Conservation (phyloP, 140 eudicot genomes). For the Stevia rebaudiana region DNA sequence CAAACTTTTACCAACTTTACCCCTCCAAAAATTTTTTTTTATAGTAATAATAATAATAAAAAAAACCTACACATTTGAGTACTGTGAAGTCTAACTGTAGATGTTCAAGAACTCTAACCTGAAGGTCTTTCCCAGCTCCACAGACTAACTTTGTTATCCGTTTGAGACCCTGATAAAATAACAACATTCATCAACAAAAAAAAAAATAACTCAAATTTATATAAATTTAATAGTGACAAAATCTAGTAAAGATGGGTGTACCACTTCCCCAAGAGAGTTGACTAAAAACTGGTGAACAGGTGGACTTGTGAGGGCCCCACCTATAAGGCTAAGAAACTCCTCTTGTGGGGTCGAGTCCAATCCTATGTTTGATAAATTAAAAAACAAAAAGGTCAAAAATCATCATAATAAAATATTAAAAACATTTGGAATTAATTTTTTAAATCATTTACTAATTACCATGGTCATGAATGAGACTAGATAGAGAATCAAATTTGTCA, state of each 20-base stretch:
- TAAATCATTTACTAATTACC: constrained; percentile 40
- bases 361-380: constrained; percentile 43
- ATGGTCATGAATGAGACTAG: constrained; percentile 68
- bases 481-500: constrained; percentile 68
- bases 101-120: constrained; percentile 76
- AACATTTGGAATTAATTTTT: background rate
- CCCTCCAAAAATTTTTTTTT: background rate
- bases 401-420: background rate
- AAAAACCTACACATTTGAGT: constrained; percentile 2
- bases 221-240: constrained; percentile 2
- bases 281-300: constrained; percentile 90
- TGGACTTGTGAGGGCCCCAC: constrained; percentile 97
- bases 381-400: constrained; percentile 11
- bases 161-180: constrained; percentile 73
- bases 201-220: background rate
- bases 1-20: background rate
- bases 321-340: constrained; percentile 89
- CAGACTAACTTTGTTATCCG: constrained; percentile 70
- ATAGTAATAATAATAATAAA: no score
- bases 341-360: constrained; percentile 91
- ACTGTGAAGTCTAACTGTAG: constrained; percentile 53
- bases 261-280: constrained; percentile 92
- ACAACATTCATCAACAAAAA: no score
- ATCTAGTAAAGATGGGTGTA: constrained; percentile 29
- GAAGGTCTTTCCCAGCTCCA: constrained; percentile 92